Evolutionary conservation across 352 stramenopile species (phyloP), one percentile per base, ranked within the genome.

Genomic region (Phytophthora ramorum): DNA sequence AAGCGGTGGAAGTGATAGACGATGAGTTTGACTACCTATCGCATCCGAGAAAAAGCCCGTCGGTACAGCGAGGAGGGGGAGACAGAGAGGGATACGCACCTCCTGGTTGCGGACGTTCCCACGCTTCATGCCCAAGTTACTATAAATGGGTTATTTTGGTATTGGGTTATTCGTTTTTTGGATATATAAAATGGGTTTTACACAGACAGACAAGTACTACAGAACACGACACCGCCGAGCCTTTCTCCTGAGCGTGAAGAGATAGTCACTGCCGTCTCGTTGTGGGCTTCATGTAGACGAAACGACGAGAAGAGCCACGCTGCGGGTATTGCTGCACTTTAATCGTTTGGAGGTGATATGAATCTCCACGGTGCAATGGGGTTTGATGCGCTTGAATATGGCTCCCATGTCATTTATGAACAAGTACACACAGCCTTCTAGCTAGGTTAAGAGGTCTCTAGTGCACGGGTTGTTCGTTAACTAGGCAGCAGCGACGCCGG

Each of bases 61-160:
- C 0, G 41, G 9, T 35, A 9, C 14, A 26, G 1, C 10, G 8
- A 43, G 14, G 14, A 24, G 56, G 16, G 9, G 7, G 28, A 59
- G 38, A 40, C 52, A 62, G 22, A 63, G 37, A 48, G 19, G 58
- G 41, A 44, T 20, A 68, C 63, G 48, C 40, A 91, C 82, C 76
- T 89, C 78, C 58, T 89, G 78, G 65, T 84, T 85, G 68, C 78
- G 83, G 50, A 79, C 76, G 30, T 54, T 55, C 7, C 71, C 65
- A 13, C 80, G 76, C 76, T 84, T 83, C 79, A 89, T 91, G 24
- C 37, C 12, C 24, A 34, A 40, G 10, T 30, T 40, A 17, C 22
- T 3, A 41, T 53, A 24, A 19, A 6, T 19, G 37, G 37, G 37
- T 17, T 19, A 9, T 43, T 41, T 43, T 38, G 32, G 4, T 38